Percentiles rank a stretch among this genome's conserved stretches.
These are phyloP conservation scores for Xylaria sp. DNA, from an alignment of 2,329 filamentous ascomycete species.

Conservation along the genomic window DNA sequence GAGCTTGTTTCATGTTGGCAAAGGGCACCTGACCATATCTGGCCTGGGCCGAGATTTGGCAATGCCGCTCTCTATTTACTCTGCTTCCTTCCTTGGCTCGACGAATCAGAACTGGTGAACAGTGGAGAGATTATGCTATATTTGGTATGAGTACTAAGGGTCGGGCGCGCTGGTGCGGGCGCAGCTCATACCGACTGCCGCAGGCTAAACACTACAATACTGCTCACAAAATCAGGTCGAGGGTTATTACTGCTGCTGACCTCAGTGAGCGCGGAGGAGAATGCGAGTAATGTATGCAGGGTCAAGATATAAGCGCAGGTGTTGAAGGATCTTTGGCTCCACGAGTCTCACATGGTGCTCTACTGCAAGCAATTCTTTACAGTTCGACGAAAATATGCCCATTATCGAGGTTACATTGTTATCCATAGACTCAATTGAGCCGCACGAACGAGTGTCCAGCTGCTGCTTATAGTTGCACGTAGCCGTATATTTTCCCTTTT, in stretches of 20 bases:
- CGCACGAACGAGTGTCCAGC: not conserved
- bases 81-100: not conserved
- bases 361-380: constrained; percentile 4
- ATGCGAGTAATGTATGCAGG: not conserved
- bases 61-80: not conserved
- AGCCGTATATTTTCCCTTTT: not conserved
- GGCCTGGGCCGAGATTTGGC: not conserved
- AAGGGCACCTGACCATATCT: not conserved
- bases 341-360: not conserved
- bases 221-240: not conserved
- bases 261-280: not conserved
- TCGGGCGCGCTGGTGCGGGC: not conserved
- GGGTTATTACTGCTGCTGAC: not conserved
- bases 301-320: too few species aligned
- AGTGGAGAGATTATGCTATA: constrained; percentile 2
- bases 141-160: not conserved
- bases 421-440: not conserved
- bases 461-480: not conserved
- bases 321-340: not conserved
- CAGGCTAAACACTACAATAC: not conserved
- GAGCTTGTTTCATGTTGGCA: not conserved
- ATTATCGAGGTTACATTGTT: constrained; percentile 1
- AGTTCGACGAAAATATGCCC: not conserved
- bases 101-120: not conserved
- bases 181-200: not conserved